Conservation (phyloP, 768 basidiomycete genomes). For the Mycena polygramma region DNA sequence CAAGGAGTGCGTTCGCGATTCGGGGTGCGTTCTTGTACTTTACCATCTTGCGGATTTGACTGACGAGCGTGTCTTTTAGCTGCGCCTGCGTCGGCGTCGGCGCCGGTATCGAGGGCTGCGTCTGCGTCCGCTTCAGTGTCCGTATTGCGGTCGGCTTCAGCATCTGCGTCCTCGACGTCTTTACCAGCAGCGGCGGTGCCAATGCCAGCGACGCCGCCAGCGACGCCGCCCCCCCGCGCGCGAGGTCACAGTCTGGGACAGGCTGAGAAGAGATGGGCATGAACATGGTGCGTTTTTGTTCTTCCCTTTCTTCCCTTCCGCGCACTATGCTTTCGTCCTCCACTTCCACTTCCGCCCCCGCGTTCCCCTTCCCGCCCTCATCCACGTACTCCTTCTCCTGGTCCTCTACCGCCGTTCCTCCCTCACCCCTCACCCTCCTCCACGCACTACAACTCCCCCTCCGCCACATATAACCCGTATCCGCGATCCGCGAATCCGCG, state of each 20-base stretch:
- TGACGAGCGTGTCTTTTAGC: neutral
- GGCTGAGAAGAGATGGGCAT: neutral
- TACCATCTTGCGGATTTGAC: neutral
- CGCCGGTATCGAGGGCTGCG: neutral
- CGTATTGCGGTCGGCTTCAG: too few relatives aligned
- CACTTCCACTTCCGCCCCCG: neutral
- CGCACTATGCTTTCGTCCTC: neutral
- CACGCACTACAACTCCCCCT: neutral
- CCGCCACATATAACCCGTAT: neutral
- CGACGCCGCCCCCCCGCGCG: too few relatives aligned
- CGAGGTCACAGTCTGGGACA: slow-evolving; percentile 1
- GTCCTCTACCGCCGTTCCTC: neutral
- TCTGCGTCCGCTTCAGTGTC: too few relatives aligned
- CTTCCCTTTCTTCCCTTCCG: neutral
- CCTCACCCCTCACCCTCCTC: neutral
- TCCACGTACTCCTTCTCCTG: neutral
- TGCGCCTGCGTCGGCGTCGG: neutral
- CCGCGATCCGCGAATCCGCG: slow-evolving; percentile 11
- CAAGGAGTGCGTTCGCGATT: too few relatives aligned
- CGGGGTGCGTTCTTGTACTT: neutral
- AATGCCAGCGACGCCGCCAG: neutral
- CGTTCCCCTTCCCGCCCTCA: neutral
- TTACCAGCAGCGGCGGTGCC: neutral
- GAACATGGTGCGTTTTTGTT: slow-evolving; percentile 5
- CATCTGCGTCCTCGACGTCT: neutral